Base-by-base conservation (phyloP, 352 stramenopile species). In the Pythium brachiatum region DNA sequence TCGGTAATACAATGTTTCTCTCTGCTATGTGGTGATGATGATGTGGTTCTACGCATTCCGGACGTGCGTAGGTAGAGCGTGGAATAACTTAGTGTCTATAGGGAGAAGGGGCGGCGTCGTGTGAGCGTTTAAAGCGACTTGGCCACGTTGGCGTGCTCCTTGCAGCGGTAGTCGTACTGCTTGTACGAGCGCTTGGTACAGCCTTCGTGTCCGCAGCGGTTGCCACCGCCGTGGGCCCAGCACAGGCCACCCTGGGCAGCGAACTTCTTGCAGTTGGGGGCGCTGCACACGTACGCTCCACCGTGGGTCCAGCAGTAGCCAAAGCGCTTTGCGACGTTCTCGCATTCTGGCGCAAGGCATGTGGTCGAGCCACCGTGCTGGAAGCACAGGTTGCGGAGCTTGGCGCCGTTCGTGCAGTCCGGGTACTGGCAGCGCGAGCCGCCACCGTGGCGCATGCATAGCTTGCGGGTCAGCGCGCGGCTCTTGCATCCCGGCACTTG, bases 221-320 rank as follows among this genome's bases (percentile, higher is more conserved):
- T 66, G 47, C 67, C 67, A 43, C 67, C 67, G 25, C 67, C 67
- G 32, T 74, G 67, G 7, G 62, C 67, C 41, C 66, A 65, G 54
- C 68, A 74, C 27, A 71, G 63, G 15, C 68, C 68, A 23, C 66
- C 62, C 51, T 69, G 63, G 16, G 63, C 61, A 21, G 64, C 68
- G 32, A 65, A 71, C 54, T 74, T 74, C 27, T 69, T 54, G 54
- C 68, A 74, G 18, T 31, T 46, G 0, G 58, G 58, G 18, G 47
- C 26, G 21, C 58, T 65, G 50, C 58, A 65, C 21, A 65, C 41
- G 48, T 65, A 65, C 23, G 51, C 69, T 36, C 69, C 64, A 23
- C 69, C 69, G 32, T 75, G 69, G 0, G 53, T 64, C 43, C 64
- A 64, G 61, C 69, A 76, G 53, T 73, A 69, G 31, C 69, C 69